These are phyloP conservation scores for Cyclotella choctawhatcheeana DNA, from an alignment of 108 stramenopile genomes.

Conservation along the genomic window DNA sequence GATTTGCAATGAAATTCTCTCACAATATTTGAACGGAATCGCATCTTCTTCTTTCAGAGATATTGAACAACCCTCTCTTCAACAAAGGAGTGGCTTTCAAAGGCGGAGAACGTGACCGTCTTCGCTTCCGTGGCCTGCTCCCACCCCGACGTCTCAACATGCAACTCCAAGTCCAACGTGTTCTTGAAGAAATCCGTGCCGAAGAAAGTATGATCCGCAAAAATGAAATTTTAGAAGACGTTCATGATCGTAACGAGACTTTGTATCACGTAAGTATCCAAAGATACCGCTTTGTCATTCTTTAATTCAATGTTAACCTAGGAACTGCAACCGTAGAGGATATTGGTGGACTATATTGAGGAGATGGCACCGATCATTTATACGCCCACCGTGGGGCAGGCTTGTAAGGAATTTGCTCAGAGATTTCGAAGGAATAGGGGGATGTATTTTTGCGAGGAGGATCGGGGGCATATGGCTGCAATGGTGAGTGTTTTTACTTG, in stretches of 20 bases:
- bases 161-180: conserved; percentile 70
- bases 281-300: too few relatives aligned
- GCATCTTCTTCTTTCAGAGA: conserved; percentile 17
- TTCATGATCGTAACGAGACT: conserved; percentile 97
- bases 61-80: conserved; percentile 71
- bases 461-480: conserved; percentile 92
- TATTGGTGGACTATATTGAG: conserved; percentile 93
- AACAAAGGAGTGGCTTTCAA: conserved; percentile 92
- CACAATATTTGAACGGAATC: not conserved
- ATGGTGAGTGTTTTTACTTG: conserved; percentile 14
- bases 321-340: too few relatives aligned
- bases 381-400: conserved; percentile 98
- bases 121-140: conserved; percentile 86
- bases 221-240: conserved; percentile 88
- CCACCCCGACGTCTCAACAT: conserved; percentile 74
- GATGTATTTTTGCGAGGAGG: conserved; percentile 94
- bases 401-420: conserved; percentile 87
- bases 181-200: conserved; percentile 64
- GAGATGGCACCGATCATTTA: conserved; percentile 98
- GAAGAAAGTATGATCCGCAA: conserved; percentile 87
- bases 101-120: conserved; percentile 87
- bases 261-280: too few relatives aligned
- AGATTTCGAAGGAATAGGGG: conserved; percentile 90
- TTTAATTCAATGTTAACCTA: too few relatives aligned
- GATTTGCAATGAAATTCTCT: not conserved